Conservation (phyloP, 1,284 basidiomycete genomes). For the Rugosomyces carneus region DNA sequence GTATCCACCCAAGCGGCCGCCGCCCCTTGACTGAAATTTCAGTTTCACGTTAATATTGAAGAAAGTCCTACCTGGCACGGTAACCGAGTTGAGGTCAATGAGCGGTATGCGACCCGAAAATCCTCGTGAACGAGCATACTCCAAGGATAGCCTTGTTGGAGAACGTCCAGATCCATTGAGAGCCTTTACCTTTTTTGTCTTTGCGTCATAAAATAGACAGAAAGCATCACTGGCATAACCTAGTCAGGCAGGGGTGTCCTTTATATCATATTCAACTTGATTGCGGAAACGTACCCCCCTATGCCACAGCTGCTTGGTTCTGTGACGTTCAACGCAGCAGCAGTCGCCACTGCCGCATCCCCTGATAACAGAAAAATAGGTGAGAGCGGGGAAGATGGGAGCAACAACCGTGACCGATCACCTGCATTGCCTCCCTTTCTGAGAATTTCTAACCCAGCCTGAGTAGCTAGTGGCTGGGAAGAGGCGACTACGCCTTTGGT, state of each 20-base stretch:
- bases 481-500: constrained; percentile 85
- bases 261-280: too few species aligned
- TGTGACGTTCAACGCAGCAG: constrained; percentile 85
- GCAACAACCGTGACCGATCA: constrained; percentile 19
- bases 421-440: constrained; percentile 90
- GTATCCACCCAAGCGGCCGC: constrained; percentile 94
- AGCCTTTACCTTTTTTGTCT: constrained; percentile 73
- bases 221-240: constrained; percentile 69
- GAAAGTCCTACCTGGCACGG: constrained; percentile 69
- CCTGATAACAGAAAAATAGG: constrained; percentile 21
- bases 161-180: constrained; percentile 85
- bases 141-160: constrained; percentile 74
- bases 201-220: constrained; percentile 86
- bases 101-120: constrained; percentile 67
- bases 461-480: constrained; percentile 87
- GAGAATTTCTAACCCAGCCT: constrained; percentile 86
- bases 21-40: constrained; percentile 47
- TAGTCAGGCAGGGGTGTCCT: neutral
- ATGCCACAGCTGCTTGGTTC: constrained; percentile 81
- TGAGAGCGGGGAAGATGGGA: neutral
- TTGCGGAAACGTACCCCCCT: constrained; percentile 52
- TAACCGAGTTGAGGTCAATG: constrained; percentile 81
- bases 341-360: constrained; percentile 52
- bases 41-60: neutral
- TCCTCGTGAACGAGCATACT: constrained; percentile 68